phyloP scores from a whole-genome alignment of 139 green algal species.

The Volvox reticuliferus region DNA sequence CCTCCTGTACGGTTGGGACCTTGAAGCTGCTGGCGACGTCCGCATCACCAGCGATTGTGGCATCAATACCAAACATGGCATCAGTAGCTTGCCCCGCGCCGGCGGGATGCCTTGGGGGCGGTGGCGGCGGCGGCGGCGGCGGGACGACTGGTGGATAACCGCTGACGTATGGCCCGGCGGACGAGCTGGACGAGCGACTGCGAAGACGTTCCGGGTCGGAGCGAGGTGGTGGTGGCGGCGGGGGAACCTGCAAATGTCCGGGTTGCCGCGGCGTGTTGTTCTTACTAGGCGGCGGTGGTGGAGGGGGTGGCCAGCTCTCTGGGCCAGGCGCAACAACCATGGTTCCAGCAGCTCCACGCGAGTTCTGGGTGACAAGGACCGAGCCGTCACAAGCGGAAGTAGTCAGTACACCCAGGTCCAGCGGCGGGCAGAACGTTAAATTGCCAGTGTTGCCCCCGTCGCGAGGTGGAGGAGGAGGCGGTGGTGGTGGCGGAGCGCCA shows the following conservation, averaged over 20 bases:
- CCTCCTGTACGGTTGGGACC: slow-evolving; percentile 17
- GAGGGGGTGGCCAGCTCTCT: slow-evolving; percentile 29
- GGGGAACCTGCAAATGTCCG: background rate
- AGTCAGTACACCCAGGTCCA: slow-evolving; percentile 12
- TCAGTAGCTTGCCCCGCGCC: background rate
- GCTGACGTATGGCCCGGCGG: background rate
- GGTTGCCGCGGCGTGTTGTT: background rate
- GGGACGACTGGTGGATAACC: background rate
- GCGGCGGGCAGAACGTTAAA: slow-evolving; percentile 13
- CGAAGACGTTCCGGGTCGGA: background rate
- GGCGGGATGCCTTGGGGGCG: background rate
- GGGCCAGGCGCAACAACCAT: background rate
- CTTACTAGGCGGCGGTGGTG: slow-evolving; percentile 37
- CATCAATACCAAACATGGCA: background rate
- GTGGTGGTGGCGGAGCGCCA: background rate
- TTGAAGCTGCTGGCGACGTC: background rate
- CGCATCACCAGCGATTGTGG: background rate
- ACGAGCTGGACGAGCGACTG: slow-evolving; percentile 8
- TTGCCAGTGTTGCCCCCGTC: background rate
- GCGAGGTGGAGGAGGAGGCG: slow-evolving; percentile 24
- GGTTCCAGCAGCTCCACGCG: background rate
- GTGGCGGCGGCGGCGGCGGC: slow-evolving; percentile 33
- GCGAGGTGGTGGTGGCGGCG: slow-evolving; percentile 28
- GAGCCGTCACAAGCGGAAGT: slow-evolving; percentile 4
- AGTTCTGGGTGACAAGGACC: slow-evolving; percentile 37